phyloP scores from a whole-genome alignment of 2,329 filamentous ascomycete species.

The Chaetomiaceae sp. region DNA sequence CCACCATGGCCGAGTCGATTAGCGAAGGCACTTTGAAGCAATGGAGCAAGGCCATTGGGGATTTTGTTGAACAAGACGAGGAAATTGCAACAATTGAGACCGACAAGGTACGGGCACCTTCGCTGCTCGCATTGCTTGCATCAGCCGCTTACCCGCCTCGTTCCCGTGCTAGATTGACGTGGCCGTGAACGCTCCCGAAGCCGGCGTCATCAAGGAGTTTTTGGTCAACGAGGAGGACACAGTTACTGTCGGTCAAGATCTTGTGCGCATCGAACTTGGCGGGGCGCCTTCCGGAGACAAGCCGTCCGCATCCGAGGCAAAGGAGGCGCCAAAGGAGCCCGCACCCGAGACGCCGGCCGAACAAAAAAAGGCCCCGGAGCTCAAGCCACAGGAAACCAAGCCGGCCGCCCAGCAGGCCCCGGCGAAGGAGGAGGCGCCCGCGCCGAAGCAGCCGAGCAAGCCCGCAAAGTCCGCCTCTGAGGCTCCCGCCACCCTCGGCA shows the following conservation, averaged over 20 bases:
- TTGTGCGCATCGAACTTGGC: constrained; percentile 79
- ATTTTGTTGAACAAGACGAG: constrained; percentile 91
- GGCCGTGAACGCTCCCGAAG: constrained; percentile 85
- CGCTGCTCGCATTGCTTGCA: not conserved
- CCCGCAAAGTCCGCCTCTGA: constrained; percentile 30
- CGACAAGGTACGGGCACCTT: constrained; percentile 68
- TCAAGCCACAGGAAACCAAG: constrained; percentile 33
- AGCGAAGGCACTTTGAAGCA: constrained; percentile 95
- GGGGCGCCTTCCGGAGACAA: constrained; percentile 52
- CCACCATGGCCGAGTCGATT: constrained; percentile 97
- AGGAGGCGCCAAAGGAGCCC: constrained; percentile 37
- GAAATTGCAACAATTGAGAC: constrained; percentile 99
- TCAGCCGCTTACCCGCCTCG: constrained; percentile 1
- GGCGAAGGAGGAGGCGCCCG: constrained; percentile 27
- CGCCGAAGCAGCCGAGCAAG: constrained; percentile 25
- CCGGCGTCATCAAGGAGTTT: constrained; percentile 87
- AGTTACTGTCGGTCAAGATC: constrained; percentile 86
- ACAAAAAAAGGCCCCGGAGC: constrained; percentile 35
- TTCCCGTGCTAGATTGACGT: constrained; percentile 70
- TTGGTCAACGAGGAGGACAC: constrained; percentile 92
- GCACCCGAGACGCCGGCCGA: constrained; percentile 33
- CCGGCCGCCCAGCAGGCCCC: constrained; percentile 29
- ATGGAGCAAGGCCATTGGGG: constrained; percentile 86
- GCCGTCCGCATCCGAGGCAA: constrained; percentile 39
- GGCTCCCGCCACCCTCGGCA: constrained; percentile 49